phyloP scores from a whole-genome alignment of 805 yeast species.

The Wickerhamiella slavikovae region DNA sequence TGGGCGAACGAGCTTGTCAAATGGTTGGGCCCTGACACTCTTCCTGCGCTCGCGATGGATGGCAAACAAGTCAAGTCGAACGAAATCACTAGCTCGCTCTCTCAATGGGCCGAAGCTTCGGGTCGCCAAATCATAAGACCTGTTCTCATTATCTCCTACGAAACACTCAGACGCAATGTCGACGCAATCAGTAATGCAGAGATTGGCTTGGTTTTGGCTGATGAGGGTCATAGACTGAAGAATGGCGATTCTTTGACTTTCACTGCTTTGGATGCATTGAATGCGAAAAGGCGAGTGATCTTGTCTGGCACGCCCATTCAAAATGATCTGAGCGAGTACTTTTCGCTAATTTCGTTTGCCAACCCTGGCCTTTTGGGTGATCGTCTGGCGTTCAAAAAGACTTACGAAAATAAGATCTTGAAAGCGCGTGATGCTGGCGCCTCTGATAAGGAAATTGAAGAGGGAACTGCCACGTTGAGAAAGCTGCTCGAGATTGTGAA shows the following conservation, averaged over 20 bases:
- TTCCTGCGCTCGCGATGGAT: conserved; percentile 78
- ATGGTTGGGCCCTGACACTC: conserved; percentile 86
- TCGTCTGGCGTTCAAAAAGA: conserved; percentile 61
- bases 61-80: conserved; percentile 57
- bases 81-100: conserved; percentile 47
- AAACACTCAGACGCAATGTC: conserved; percentile 73
- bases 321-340: conserved; percentile 84
- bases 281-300: conserved; percentile 75
- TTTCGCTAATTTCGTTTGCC: conserved; percentile 74
- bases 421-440: conserved; percentile 82
- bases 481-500: conserved; percentile 63
- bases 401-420: conserved; percentile 62
- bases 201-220: conserved; percentile 71
- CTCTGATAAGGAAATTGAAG: conserved; percentile 48
- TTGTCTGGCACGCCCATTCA: conserved; percentile 94
- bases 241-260: conserved; percentile 87
- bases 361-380: conserved; percentile 87
- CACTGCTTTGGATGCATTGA: conserved; percentile 63
- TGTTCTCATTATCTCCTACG: conserved; percentile 82
- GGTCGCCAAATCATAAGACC: conserved; percentile 87
- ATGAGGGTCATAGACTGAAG: conserved; percentile 66
- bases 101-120: conserved; percentile 68
- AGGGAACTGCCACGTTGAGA: conserved; percentile 47
- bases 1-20: conserved; percentile 95
- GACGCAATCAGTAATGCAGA: conserved; percentile 54